Evolutionary conservation across 1,284 basidiomycete genomes (phyloP), one percentile per base, ranked within the genome.

Genomic region (Puccinia polysora): DNA sequence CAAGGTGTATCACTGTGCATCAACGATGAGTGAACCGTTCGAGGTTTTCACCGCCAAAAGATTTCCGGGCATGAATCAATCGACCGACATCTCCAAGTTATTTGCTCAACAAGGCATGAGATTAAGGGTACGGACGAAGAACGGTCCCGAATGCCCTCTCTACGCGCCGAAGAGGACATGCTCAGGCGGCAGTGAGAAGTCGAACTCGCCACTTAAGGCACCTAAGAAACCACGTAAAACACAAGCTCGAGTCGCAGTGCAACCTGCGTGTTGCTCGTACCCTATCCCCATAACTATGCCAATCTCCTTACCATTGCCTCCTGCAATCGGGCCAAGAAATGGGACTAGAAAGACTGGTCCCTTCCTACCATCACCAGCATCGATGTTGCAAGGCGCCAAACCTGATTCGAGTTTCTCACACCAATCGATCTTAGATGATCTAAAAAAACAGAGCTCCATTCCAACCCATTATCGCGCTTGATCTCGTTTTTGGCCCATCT

Each of bases 11-110:
- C 36, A 40, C 45, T 56, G 65, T 47, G 28, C 52, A 18, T 45
- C 50, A 15, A 56, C 40, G 14, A 67, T 67, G 23, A 67, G 47
- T 32, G 65, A 67, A 14, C 34, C 28, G 45, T 56, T 67, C 45
- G 30, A 56, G 20, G 65, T 67, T 18, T 67, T n/a, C 45, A 7
- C 38, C 10, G 23, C 65, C 25, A 67, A 67, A 32, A 47, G 15
- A 30, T 67, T 67, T 53, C 50, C 50, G 14, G 65, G 65, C 4
- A 67, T 67, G 65, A 18, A 55, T 12, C 1, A 3, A 4, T 56
- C 65, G 7, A 67, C 65, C 12, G 36, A 23, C 8, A 36, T 67
- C 10, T 67, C 65, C 2, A 7, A 25, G 4, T 10, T 32, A 15
- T 25, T 67, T 43, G 32, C 20, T 6, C 4, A 28, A 14, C 65